Evolutionary conservation across 768 basidiomycete species (phyloP).

Genomic region (Lentinus tigrinus): DNA sequence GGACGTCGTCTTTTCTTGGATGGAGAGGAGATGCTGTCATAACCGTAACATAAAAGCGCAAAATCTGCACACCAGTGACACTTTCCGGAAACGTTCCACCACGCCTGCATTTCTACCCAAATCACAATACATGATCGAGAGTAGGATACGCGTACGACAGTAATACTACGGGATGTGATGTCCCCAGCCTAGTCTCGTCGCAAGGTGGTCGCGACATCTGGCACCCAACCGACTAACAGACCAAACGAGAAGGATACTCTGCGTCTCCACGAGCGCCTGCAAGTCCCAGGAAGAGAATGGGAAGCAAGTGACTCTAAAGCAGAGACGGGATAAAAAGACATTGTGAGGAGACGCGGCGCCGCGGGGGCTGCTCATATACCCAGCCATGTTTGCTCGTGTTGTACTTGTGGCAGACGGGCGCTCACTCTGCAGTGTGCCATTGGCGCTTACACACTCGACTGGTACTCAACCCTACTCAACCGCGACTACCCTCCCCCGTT

Average conservation of each 20-base stretch:
- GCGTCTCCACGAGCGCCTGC: constrained; percentile 27
- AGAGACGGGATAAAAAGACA: constrained; percentile 21
- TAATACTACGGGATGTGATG: background rate
- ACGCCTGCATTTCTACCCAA: too few species aligned
- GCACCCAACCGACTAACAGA: constrained; percentile 22
- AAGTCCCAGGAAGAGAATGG: constrained; percentile 15
- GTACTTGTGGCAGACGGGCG: constrained; percentile 6
- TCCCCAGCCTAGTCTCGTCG: constrained; percentile 18
- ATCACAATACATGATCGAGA: too few species aligned
- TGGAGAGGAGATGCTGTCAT: too few species aligned
- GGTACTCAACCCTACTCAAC: too few species aligned
- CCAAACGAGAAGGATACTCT: constrained; percentile 14
- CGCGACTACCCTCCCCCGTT: too few species aligned
- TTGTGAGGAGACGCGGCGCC: constrained; percentile 4
- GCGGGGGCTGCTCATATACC: constrained; percentile 3
- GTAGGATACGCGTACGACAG: background rate
- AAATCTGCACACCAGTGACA: too few species aligned
- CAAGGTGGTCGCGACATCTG: constrained; percentile 13
- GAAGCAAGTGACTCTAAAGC: constrained; percentile 28
- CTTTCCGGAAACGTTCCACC: too few species aligned
- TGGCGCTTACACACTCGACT: too few species aligned
- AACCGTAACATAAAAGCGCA: too few species aligned
- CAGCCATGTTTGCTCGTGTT: constrained; percentile 6
- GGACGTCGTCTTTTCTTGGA: too few species aligned
- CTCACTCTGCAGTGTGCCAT: background rate